These are phyloP conservation scores for Leucosporidium yakuticum DNA, from an alignment of 768 basidiomycete genomes.

Conservation along the genomic window DNA sequence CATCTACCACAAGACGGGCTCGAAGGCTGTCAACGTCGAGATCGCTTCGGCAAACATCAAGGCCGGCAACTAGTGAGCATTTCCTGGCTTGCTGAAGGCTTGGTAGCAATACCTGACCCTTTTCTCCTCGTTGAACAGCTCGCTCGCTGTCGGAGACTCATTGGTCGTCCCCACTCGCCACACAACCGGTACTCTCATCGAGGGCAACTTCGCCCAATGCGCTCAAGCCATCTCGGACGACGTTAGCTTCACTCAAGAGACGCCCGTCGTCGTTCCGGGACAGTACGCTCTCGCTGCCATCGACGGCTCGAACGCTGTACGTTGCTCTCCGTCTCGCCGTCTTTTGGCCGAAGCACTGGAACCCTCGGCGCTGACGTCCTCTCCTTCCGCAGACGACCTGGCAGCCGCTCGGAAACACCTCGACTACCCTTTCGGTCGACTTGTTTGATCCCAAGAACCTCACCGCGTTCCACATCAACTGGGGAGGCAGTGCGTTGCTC, in stretches of 20 bases:
- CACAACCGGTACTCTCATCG: constrained; percentile 22
- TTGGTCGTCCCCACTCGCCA: constrained; percentile 17
- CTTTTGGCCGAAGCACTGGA: not conserved
- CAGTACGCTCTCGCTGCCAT: constrained; percentile 26
- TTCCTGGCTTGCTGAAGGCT: not conserved
- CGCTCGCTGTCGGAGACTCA: constrained; percentile 13
- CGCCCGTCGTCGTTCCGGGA: constrained; percentile 16
- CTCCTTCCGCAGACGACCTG: constrained; percentile 17
- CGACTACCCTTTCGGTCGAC: constrained; percentile 14
- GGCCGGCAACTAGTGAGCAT: constrained; percentile 26
- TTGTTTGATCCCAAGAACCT: constrained; percentile 11
- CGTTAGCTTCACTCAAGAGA: constrained; percentile 6
- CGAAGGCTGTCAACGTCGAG: constrained; percentile 13
- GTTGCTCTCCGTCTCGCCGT: not conserved
- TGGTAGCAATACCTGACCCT: not conserved
- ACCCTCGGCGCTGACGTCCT: not conserved
- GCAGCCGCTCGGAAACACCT: constrained; percentile 18
- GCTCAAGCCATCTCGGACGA: constrained; percentile 14
- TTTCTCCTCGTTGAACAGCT: not conserved
- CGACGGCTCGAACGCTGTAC: constrained; percentile 30
- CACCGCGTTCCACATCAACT: constrained; percentile 28
- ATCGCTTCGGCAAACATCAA: constrained; percentile 12
- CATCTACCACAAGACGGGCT: constrained; percentile 8
- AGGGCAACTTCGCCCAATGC: constrained; percentile 32
- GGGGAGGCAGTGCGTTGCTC: constrained; percentile 11